Base-by-base conservation (phyloP, 805 yeast species). In the Candida succiphila region DNA sequence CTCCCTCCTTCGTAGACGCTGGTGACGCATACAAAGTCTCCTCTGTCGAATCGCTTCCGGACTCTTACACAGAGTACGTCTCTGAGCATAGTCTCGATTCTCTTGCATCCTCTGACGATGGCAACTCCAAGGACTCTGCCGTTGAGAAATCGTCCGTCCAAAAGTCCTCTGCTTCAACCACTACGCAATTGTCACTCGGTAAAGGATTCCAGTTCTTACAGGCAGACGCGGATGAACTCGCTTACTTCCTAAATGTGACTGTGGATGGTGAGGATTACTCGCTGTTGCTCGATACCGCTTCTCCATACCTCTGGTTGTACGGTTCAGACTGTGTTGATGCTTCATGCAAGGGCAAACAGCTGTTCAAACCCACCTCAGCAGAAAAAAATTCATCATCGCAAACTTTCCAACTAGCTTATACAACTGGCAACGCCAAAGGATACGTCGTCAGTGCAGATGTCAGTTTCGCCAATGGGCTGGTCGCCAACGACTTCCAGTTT, bases 241-340 rank as follows among this genome's bases (percentile, higher is more conserved):
- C 68, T n/a, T 65, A 54, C 35, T 62, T 45, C 29, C 54, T 61
- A 32, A 56, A 65, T 39, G 54, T 63, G 21, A 61, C 62, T 12
- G 52, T 66, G 25, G 63, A 57, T 17, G 43, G 58, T n/a, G 48
- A 49, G n/a, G 55, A 56, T 22, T 73, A 65, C 42, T 71, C 72
- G 5, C 53, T 78, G 26, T 60, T 78, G 15, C 54, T 78, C 14
- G 85, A 78, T 50, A 78, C 85, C 0, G 84, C 81, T 6, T 72
- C 80, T 19, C 75, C 76, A 14, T 68, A 75, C 37, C 48, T 75
- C 2, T 78, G 85, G 85, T 62, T 78, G 4, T 75, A 73, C 47
- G 75, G 72, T 31, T 49, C 60, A 1, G 51, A 65, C 25, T 77
- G 84, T 54, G 49, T 55, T 1, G 62, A 62, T 32, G 17, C 44